Conservation (phyloP, 257 asterid species). For the Scutellaria galericulata region DNA sequence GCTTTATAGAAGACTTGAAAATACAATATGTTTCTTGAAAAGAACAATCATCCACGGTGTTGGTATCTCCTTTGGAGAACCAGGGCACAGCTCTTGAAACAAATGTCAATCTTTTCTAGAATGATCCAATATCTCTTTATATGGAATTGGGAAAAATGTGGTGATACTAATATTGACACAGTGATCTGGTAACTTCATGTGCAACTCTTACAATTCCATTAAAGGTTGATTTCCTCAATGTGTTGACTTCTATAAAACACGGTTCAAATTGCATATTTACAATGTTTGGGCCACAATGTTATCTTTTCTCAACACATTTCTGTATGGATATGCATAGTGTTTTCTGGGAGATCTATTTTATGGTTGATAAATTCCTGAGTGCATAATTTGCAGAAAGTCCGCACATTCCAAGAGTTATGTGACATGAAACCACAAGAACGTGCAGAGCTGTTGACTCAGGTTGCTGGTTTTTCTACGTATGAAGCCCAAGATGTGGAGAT, state of each 20-base stretch:
- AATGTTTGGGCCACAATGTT: background rate
- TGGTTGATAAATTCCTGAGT: conserved; percentile 2
- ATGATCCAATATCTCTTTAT: background rate
- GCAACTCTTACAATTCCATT: background rate
- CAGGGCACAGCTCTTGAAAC: background rate
- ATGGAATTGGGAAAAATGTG: background rate
- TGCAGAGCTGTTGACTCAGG: conserved; percentile 75
- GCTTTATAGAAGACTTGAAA: background rate
- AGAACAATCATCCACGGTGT: background rate
- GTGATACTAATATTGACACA: background rate
- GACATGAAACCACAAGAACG: conserved; percentile 83
- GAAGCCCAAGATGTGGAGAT: conserved; percentile 87
- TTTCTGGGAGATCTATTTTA: conserved; percentile 3
- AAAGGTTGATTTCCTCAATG: conserved; percentile 1
- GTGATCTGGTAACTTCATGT: background rate
- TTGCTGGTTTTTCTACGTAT: conserved; percentile 73
- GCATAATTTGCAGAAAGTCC: conserved; percentile 67
- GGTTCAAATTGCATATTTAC: background rate
- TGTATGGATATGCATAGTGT: conserved; percentile 7
- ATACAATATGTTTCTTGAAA: background rate
- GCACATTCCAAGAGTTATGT: conserved; percentile 81
- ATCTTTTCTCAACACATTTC: background rate
- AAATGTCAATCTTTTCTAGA: background rate
- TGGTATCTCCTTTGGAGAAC: conserved; percentile 5
- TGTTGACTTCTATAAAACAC: background rate